Percentiles rank a stretch among this genome's conserved stretches.
These are phyloP conservation scores for Termitomyces sp. DNA, from an alignment of 768 basidiomycete genomes.

Conservation along the genomic window DNA sequence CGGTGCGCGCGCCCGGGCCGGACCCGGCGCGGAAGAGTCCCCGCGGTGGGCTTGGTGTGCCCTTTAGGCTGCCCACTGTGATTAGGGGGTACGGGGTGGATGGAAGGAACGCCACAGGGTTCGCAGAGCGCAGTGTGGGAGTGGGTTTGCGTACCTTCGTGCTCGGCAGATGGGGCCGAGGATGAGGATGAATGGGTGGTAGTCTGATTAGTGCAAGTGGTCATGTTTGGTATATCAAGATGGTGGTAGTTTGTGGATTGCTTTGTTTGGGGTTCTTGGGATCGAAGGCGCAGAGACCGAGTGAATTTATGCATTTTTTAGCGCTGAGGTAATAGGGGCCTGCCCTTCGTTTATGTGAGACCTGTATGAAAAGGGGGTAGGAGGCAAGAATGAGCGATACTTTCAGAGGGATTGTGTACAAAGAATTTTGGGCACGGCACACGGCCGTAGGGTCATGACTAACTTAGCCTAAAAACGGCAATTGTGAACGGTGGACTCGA, in stretches of 20 bases:
- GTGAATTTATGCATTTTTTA: background rate
- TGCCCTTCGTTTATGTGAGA: background rate
- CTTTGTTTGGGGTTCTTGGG: background rate
- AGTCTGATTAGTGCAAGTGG: background rate
- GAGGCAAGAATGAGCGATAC: too few relatives aligned
- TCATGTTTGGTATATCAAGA: background rate
- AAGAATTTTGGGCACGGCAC: too few relatives aligned
- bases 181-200: background rate
- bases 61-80: conserved; percentile 3
- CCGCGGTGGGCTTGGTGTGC: conserved; percentile 1
- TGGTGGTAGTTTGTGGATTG: background rate
- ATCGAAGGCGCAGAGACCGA: background rate
- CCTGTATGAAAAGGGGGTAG: background rate
- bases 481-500: too few relatives aligned
- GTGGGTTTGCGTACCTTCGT: background rate
- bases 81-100: background rate
- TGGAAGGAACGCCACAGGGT: conserved; percentile 2
- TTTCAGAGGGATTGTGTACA: too few relatives aligned
- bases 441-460: too few relatives aligned
- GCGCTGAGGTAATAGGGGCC: background rate
- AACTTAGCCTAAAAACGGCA: too few relatives aligned
- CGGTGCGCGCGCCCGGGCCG: background rate
- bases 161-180: background rate
- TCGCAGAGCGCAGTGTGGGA: conserved; percentile 2
- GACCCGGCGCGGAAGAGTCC: background rate